Percentiles rank a stretch among this genome's conserved stretches.
Evolutionary conservation across 129 eudicot species (phyloP).

Genomic region (Flaveria trinervia): DNA sequence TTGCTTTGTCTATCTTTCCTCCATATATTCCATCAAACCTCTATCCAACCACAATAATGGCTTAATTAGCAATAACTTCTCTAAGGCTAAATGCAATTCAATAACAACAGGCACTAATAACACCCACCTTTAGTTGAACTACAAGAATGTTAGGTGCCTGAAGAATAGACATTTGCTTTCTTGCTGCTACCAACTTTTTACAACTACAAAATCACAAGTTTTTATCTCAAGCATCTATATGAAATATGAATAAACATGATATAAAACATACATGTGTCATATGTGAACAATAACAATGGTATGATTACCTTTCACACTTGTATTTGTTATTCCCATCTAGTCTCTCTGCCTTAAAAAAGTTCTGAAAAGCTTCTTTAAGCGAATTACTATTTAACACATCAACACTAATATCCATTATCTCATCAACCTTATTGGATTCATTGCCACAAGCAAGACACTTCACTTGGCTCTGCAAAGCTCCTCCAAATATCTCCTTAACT

Average conservation of each 20-base stretch:
- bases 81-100: neutral
- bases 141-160: constrained; percentile 98
- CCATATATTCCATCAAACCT: constrained; percentile 91
- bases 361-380: constrained; percentile 74
- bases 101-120: neutral
- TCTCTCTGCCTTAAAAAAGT: constrained; percentile 78
- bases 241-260: constrained; percentile 4
- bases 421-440: constrained; percentile 95
- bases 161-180: constrained; percentile 92
- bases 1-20: constrained; percentile 82
- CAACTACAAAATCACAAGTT: constrained; percentile 64
- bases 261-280: constrained; percentile 11
- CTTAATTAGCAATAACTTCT: constrained; percentile 20
- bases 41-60: constrained; percentile 43
- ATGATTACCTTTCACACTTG: constrained; percentile 85
- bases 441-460: constrained; percentile 88
- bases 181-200: constrained; percentile 85
- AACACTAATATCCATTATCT: constrained; percentile 92
- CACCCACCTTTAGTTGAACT: constrained; percentile 83
- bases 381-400: constrained; percentile 69
- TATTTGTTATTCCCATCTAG: constrained; percentile 94
- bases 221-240: constrained; percentile 26
- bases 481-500: constrained; percentile 96
- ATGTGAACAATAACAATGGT: neutral
- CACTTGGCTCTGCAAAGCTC: constrained; percentile 94